Evolutionary conservation across 2,329 filamentous ascomycete genomes (phyloP), one percentile per base, ranked within the genome.

Genomic region (Colletotrichum tropicicola): DNA sequence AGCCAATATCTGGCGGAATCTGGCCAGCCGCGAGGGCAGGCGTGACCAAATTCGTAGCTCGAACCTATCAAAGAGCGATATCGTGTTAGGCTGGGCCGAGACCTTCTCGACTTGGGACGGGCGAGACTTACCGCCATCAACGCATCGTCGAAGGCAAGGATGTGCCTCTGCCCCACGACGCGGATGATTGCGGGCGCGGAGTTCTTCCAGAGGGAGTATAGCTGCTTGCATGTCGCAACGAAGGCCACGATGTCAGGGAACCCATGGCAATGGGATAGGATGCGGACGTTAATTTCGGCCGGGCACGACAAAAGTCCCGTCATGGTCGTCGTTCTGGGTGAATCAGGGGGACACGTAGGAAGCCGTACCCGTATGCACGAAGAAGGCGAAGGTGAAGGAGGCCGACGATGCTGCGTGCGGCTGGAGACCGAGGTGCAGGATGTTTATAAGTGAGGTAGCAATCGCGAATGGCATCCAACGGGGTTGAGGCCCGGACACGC

Each of bases 101-200:
- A 25, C 47, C 15, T 12, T 43, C 15, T 27, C n/a, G 21, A 55
- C n/a, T 12, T 25, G 35, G 9, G 17, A 30, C 17, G 53, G 27
- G 9, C 2, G 2, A 7, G n/a, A 59, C 57, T 43, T 15, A 52
- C 57, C 45, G 57, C 57, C 37, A 59, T 59, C 25, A 59, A 37
- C 19, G 57, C 57, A 13, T 59, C 57, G 21, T 59, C 57, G 27
- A 59, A 59, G 25, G 47, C 57, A 23, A 27, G 47, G 13, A 59
- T 59, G 47, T 23, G 10, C 15, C 23, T 59, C 23, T 27, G 57
- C n/a, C 19, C 57, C 2, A 53, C 35, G 37, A 21, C 12, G 32
- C 47, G 39, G 47, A 59, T 53, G 47, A 59, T 17, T 12, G 27
- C 23, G 6, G 57, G 57, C 5, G 48, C 37, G 47, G 23, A 13